Evolutionary conservation across 805 yeast genomes (phyloP).

Genomic region (Dipodascopsis tothii): DNA sequence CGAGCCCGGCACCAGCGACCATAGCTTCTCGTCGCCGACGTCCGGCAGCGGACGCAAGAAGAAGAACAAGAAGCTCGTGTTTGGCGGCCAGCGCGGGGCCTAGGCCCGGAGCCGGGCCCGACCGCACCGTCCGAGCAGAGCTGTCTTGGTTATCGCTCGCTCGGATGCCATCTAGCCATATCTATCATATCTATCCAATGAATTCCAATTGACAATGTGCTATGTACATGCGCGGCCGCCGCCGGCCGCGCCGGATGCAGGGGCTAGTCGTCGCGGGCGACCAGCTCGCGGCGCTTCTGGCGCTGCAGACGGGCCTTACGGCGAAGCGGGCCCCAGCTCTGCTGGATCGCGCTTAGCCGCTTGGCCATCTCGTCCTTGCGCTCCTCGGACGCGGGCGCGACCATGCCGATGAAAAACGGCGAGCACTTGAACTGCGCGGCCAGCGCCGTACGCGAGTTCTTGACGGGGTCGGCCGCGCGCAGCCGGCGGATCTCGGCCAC

Average conservation of each 20-base stretch:
- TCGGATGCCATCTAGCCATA: no score
- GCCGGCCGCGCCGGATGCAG: not conserved
- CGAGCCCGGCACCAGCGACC: no score
- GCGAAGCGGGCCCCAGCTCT: constrained; percentile 45
- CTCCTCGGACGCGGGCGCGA: constrained; percentile 39
- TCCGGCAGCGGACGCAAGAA: constrained; percentile 42
- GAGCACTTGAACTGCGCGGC: constrained; percentile 54
- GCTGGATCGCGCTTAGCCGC: constrained; percentile 41
- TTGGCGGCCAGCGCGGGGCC: no score
- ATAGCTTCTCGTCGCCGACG: constrained; percentile 32
- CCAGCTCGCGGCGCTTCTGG: constrained; percentile 48
- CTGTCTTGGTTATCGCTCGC: not conserved
- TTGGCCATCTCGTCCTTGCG: constrained; percentile 40
- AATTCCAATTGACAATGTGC: not conserved
- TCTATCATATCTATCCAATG: not conserved
- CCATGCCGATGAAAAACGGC: constrained; percentile 46
- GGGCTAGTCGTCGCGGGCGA: constrained; percentile 52
- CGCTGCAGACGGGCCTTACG: constrained; percentile 48
- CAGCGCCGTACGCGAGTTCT: constrained; percentile 55
- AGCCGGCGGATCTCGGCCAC: constrained; percentile 50
- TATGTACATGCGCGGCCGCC: not conserved
- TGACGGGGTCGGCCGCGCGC: constrained; percentile 51
- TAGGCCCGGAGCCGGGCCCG: no score
- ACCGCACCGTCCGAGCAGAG: no score
- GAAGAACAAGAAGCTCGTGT: constrained; percentile 29